phyloP scores from a whole-genome alignment of 2,329 filamentous ascomycete species.

The Hymenoscyphus scutula region DNA sequence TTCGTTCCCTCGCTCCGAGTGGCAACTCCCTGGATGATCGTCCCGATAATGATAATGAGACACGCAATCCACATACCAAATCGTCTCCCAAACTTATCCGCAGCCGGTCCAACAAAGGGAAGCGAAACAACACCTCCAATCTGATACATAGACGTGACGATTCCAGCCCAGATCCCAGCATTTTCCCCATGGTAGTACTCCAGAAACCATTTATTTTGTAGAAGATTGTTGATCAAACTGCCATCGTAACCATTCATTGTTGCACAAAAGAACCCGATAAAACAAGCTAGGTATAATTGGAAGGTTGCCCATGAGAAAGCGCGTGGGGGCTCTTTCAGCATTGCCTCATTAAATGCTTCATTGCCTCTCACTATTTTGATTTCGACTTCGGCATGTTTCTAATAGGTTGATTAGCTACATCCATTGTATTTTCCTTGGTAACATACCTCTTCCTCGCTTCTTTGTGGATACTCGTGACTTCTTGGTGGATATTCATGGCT shows the following conservation, averaged over 20 bases:
- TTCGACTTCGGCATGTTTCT: constrained; percentile 35
- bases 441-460: constrained; percentile 17
- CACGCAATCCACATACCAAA: constrained; percentile 47
- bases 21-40: constrained; percentile 44
- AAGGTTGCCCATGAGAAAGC: constrained; percentile 42
- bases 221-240: constrained; percentile 49
- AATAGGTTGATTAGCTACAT: background rate
- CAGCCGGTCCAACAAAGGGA: constrained; percentile 46
- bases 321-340: constrained; percentile 50
- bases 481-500: background rate
- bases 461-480: background rate
- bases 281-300: constrained; percentile 45
- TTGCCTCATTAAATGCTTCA: constrained; percentile 54
- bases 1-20: constrained; percentile 35
- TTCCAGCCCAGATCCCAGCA: constrained; percentile 48
- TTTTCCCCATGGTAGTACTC: constrained; percentile 42
- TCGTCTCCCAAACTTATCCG: constrained; percentile 48
- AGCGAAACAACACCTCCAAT: constrained; percentile 49
- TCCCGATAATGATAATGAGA: constrained; percentile 45
- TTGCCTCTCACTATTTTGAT: constrained; percentile 49
- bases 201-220: constrained; percentile 43
- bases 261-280: constrained; percentile 49
- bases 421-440: background rate
- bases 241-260: constrained; percentile 54
- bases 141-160: constrained; percentile 52